Percentiles rank a stretch among this genome's conserved stretches.
Evolutionary conservation across 495 filamentous ascomycete genomes (phyloP).

Genomic region (Viridothelium virens): DNA sequence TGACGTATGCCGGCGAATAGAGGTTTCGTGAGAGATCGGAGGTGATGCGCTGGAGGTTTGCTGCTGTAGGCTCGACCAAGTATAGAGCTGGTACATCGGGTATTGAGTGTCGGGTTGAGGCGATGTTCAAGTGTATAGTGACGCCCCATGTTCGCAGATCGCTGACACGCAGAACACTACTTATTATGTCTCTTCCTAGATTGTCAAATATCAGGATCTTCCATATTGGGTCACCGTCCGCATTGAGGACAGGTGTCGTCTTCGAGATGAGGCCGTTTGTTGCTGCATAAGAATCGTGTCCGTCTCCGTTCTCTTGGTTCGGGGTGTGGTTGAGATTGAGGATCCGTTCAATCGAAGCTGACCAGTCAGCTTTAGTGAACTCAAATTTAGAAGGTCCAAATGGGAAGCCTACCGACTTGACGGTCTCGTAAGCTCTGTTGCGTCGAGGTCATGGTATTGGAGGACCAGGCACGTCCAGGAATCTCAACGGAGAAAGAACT

Average conservation of each 20-base stretch:
- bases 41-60: constrained; percentile 78
- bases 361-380: constrained; percentile 26
- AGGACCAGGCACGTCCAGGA: not conserved
- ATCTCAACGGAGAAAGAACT: not conserved
- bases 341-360: constrained; percentile 85
- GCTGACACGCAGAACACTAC: constrained; percentile 86
- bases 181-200: constrained; percentile 70
- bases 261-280: constrained; percentile 57
- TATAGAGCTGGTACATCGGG: constrained; percentile 97
- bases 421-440: constrained; percentile 82
- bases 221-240: constrained; percentile 79
- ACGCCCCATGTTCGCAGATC: constrained; percentile 89
- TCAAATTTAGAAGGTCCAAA: constrained; percentile 13
- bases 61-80: constrained; percentile 76
- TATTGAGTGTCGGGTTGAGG: constrained; percentile 75
- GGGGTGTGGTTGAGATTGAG: constrained; percentile 83
- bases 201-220: constrained; percentile 65
- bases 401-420: constrained; percentile 72
- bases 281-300: constrained; percentile 44
- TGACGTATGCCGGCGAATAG: constrained; percentile 92
- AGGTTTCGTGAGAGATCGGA: constrained; percentile 76
- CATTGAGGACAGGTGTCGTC: constrained; percentile 71
- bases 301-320: constrained; percentile 47
- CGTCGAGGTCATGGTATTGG: constrained; percentile 57
- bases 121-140: constrained; percentile 92